Base-by-base conservation (phyloP, 441 rosid genomes). In the Pelargonium citronellum region DNA sequence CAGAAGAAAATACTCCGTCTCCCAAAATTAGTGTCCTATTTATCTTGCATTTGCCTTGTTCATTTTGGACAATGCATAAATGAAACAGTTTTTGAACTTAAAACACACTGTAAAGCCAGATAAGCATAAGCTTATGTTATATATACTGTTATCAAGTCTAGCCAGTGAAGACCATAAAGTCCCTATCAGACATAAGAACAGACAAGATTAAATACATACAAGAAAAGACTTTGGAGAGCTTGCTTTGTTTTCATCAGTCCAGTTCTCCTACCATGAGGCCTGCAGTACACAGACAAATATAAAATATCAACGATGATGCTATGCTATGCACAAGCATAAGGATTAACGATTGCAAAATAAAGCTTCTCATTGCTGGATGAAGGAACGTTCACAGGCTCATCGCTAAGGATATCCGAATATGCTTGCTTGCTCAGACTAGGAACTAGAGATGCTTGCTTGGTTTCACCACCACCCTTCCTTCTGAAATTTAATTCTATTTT, bases 331-430 rank as follows among this genome's bases (percentile, higher is more conserved):
- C 3, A 5, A 46, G 43, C 78, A 27, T 75, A 16, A 73, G 1
- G 4, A 37, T 43, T 9, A 13, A 57, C 73, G 49, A 39, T 8
- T 57, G 12, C 1, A 24, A 0, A 43, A 20, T 22, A 41, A 66
- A 72, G 67, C 60, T 55, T 39, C 60, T 20, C 6, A 34, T 8
- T 9, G 0, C 9, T 60, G 55, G 16, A 12, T 11, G 15, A 51
- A 65, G 43, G 8, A 39, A 39, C 43, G 43, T 7, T 39, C 69
- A 67, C 15, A 11, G 49, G 43, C 51, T 20, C 65, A 41, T 53
- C 65, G 8, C 75, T 5, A 68, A 15, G 79, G 55, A 75, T 74
- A 74, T 70, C 69, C 73, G 82, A 79, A 73, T 71, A 71, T 73
- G 73, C 74, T 24, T 61, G 53, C 74, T 49, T 39, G 43, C 43